Base-by-base conservation (phyloP, 176 grass and related monocot genomes). In the Carex myosuroides region DNA sequence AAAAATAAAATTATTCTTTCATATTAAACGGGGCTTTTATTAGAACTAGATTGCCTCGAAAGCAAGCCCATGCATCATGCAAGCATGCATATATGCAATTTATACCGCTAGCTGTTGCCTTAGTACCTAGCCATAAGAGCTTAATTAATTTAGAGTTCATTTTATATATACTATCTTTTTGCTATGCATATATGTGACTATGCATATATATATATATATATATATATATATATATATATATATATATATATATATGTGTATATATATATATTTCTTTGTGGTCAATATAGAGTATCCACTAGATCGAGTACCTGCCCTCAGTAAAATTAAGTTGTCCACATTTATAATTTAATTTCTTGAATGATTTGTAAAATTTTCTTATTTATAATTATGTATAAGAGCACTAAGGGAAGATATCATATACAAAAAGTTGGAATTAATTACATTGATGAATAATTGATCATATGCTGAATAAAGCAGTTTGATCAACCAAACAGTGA, bases 41-140 rank as follows among this genome's bases (percentile, higher is more conserved):
- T 64, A 41, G 70, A 60, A 80, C 22, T 90, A 57, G 54, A 80
- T 90, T 90, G 81, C 70, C 86, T 70, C 66, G 59, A 37, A 90
- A 90, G 88, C 85, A 85, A 90, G 30, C 59, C 69, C 29, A 29
- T 41, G 64, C 60, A 89, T 81, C 54, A 80, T 33, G 69, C 84
- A 71, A 74, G 48, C 59, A 77, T 54, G 59, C 68, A 60, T 54
- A 84, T 13, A 70, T 32, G 64, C 29, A 79, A 41, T 32, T 81
- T 76, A 58, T 64, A 44, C 39, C 4, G 22, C 8, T 65, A 81
- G 30, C 55, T 81, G 13, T 64, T 79, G 37, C 53, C 62, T 85
- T 74, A 29, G 4, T 79, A 62, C 60, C 70, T 78, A 79, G 12
- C 35, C 68, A 24, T 69, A 48, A 21, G 8, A 83, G 13, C 17